Percentiles rank a stretch among this genome's conserved stretches.
Evolutionary conservation across 1,139 yeast genomes (phyloP).

Genomic region (Kluyveromyces marxianus): DNA sequence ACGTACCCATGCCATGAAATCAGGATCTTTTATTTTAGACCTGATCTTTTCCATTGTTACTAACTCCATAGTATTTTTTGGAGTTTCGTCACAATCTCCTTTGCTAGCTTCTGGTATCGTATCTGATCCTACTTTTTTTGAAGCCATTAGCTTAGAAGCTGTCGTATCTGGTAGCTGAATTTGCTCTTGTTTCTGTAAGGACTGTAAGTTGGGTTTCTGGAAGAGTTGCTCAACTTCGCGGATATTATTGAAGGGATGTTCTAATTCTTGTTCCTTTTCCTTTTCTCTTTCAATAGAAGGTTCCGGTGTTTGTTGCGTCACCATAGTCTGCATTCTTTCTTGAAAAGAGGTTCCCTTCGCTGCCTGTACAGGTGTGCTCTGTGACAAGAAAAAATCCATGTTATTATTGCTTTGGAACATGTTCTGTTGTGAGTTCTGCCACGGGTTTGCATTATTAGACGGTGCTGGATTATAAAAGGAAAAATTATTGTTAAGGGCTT

Average conservation of each 20-base stretch:
- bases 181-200: no score
- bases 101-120: neutral
- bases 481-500: neutral
- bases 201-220: no score
- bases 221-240: no score
- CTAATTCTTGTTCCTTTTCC: neutral
- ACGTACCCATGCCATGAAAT: slow-evolving; percentile 28
- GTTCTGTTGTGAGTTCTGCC: slow-evolving; percentile 2
- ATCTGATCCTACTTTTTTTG: neutral
- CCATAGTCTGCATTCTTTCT: slow-evolving; percentile 1
- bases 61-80: slow-evolving; percentile 9
- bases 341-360: neutral
- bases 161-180: no score
- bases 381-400: slow-evolving; percentile 1
- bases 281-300: neutral
- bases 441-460: neutral
- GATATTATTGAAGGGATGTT: no score
- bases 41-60: slow-evolving; percentile 13
- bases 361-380: slow-evolving; percentile 2
- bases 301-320: neutral
- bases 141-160: no score
- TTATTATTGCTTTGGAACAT: neutral
- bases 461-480: neutral
- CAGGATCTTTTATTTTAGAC: slow-evolving; percentile 20
- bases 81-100: neutral